These are phyloP conservation scores for Candida parachauliodes DNA, from an alignment of 805 yeast species.

Conservation along the genomic window DNA sequence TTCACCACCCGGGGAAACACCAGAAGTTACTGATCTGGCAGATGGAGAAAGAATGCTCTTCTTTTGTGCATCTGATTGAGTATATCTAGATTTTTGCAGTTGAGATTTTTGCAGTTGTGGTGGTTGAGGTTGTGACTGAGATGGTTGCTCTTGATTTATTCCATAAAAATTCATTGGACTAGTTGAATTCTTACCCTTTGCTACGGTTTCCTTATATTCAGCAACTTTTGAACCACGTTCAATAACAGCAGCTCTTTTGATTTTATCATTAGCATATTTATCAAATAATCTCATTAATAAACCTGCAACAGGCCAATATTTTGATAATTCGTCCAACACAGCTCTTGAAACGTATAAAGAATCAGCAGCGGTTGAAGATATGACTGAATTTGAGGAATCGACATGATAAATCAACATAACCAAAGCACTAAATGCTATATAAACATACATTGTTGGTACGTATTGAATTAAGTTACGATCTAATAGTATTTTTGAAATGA, in stretches of 20 bases:
- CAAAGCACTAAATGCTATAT: constrained; percentile 59
- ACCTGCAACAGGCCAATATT: constrained; percentile 38
- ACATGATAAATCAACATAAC: constrained; percentile 72
- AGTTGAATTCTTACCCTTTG: not conserved
- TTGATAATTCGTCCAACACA: constrained; percentile 35
- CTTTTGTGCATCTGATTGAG: not conserved
- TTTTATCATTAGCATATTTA: constrained; percentile 40
- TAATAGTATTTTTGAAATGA: constrained; percentile 54
- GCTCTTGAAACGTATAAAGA: constrained; percentile 35
- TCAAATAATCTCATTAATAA: constrained; percentile 36
- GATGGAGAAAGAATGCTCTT: constrained; percentile 10
- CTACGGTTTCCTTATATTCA: constrained; percentile 33
- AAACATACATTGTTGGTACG: constrained; percentile 58
- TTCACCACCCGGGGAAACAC: constrained; percentile 26
- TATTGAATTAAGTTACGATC: constrained; percentile 47
- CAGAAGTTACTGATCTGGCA: constrained; percentile 19
- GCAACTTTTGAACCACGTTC: constrained; percentile 37
- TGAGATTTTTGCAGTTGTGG: constrained; percentile 5
- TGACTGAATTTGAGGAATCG: constrained; percentile 38
- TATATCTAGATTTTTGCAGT: not conserved
- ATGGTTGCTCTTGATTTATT: not conserved
- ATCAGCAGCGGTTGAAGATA: constrained; percentile 42
- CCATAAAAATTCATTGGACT: constrained; percentile 1
- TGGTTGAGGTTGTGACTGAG: constrained; percentile 1
- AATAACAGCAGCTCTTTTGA: constrained; percentile 38